Evolutionary conservation across 2,329 filamentous ascomycete species (phyloP), one percentile per base, ranked within the genome.

Genomic region (Calonectria henricotiae): DNA sequence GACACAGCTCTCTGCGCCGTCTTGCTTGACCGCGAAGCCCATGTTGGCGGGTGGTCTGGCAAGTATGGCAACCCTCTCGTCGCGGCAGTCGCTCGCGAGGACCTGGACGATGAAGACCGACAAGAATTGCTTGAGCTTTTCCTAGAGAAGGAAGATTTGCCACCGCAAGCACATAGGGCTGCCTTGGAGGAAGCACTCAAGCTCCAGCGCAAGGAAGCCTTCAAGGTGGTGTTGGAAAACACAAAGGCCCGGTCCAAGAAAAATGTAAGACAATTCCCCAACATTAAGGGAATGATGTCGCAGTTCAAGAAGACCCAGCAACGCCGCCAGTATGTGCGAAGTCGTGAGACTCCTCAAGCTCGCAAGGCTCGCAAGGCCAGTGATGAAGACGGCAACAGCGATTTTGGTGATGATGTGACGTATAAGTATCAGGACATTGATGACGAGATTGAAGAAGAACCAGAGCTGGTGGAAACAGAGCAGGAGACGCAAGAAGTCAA

Each of bases 41-140:
- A 9, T 2, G 43, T 63, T 5, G 62, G 62, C 11, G 55, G 46
- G 17, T 55, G 41, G 46, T 65, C 65, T 25, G 69, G 69, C 6
- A 71, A 71, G 54, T 71, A 71, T n/a, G 69, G 69, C 3, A 71
- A 62, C 39, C 51, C 65, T 17, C 65, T 71, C 13, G 66, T 69
- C 46, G 69, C 69, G 1, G 69, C 66, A n/a, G 69, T 71, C 2
- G 46, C 43, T 30, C 69, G 69, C 1, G 55, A 68, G 9, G 62
- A 68, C 17, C 58, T 62, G 23, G 13, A 25, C 30, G 47, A 68
- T 9, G 60, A 63, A 11, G 49, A 58, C 30, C 58, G 60, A 13
- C 41, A 69, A 13, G 69, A 68, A 13, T 37, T 71, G 41, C 60
- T 71, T 5, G 39, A 71, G 9, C 43, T 63, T 20, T 41, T 71